Evolutionary conservation across 495 filamentous ascomycete species (phyloP).

Genomic region (Melanomma pulvis-pyrius): DNA sequence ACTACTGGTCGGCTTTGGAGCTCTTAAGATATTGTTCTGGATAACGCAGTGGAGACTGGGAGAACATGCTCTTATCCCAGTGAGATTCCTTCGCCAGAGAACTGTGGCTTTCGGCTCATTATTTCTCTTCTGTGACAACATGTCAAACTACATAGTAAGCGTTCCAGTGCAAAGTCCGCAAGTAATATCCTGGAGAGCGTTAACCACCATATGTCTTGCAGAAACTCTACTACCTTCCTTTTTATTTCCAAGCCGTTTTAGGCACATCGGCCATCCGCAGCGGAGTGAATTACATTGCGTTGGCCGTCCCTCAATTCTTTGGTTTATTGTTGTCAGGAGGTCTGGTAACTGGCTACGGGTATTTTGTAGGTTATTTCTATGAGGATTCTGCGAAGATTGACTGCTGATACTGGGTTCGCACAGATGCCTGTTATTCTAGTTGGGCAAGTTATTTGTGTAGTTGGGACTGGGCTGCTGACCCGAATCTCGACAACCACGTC

Average conservation of each 20-base stretch:
- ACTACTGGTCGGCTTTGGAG: constrained; percentile 27
- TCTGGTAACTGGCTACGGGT: constrained; percentile 6
- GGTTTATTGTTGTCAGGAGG: constrained; percentile 6
- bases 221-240: constrained; percentile 39
- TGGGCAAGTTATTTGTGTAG: constrained; percentile 2
- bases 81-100: constrained; percentile 6
- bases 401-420: not conserved
- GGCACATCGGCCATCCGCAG: constrained; percentile 21
- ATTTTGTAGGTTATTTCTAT: constrained; percentile 9
- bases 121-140: constrained; percentile 34
- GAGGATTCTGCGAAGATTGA: too few species aligned
- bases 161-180: not conserved
- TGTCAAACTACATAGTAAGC: constrained; percentile 35
- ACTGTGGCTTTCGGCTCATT: constrained; percentile 17
- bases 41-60: constrained; percentile 5
- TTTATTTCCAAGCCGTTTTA: constrained; percentile 44
- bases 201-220: not conserved
- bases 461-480: constrained; percentile 1
- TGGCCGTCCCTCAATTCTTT: constrained; percentile 15
- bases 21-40: constrained; percentile 22
- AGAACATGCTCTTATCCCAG: constrained; percentile 6
- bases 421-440: constrained; percentile 7
- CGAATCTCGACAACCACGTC: not conserved
- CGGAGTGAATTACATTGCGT: constrained; percentile 15
- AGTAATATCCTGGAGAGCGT: not conserved